phyloP scores from a whole-genome alignment of 2,329 filamentous ascomycete species.

The Aspergillus udagawae region DNA sequence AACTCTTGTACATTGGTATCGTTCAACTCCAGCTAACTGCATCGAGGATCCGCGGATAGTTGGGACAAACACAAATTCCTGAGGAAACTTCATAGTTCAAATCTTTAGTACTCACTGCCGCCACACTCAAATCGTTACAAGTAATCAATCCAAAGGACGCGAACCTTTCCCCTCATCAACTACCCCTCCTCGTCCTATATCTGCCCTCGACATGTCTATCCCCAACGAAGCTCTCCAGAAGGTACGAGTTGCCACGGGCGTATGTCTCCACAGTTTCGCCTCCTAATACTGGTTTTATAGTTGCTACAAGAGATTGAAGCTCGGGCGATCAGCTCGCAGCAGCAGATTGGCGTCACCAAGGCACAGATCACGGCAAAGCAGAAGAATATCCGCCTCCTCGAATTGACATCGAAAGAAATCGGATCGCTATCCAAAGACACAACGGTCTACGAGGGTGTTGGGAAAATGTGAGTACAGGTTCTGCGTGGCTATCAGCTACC shows the following conservation, averaged over 20 bases:
- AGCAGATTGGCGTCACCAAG: constrained; percentile 83
- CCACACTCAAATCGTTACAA: background rate
- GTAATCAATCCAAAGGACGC: background rate
- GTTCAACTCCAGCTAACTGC: background rate
- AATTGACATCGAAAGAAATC: constrained; percentile 81
- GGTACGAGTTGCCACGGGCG: constrained; percentile 47
- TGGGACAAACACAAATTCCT: background rate
- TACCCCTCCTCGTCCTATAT: background rate
- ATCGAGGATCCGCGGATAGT: background rate
- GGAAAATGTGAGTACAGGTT: constrained; percentile 74
- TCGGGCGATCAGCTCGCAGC: constrained; percentile 81
- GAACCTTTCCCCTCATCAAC: constrained; percentile 3
- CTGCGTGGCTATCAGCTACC: background rate
- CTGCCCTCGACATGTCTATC: constrained; percentile 69
- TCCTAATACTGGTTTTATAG: constrained; percentile 46
- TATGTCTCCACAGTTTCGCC: background rate
- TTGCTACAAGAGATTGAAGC: constrained; percentile 90
- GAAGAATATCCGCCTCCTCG: constrained; percentile 80
- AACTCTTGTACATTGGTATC: background rate
- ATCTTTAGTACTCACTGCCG: background rate
- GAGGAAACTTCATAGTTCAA: background rate
- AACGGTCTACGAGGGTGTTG: constrained; percentile 87
- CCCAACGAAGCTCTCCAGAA: constrained; percentile 92
- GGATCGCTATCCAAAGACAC: constrained; percentile 70
- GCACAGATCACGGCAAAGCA: constrained; percentile 81